Conservation (phyloP, 2,329 filamentous ascomycete genomes). For the Fonsecaea pugnacius region DNA sequence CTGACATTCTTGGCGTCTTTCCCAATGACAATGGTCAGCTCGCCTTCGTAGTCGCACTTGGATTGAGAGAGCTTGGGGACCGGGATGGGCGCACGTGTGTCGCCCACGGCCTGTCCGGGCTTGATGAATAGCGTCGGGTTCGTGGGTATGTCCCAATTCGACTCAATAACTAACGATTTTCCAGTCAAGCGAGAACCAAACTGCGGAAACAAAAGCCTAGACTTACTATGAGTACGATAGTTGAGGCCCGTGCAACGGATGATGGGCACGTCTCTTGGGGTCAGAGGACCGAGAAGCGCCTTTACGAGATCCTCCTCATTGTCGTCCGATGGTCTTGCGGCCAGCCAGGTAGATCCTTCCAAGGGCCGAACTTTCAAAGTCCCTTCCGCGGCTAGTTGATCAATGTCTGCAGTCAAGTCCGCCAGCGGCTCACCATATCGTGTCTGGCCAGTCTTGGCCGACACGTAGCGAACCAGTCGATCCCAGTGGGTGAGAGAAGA, state of each 20-base stretch:
- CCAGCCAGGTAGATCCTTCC: not conserved
- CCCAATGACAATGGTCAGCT: conserved; percentile 16
- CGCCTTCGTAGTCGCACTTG: conserved; percentile 35
- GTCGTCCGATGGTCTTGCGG: not conserved
- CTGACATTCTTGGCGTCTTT: conserved; percentile 14
- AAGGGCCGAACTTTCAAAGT: not conserved
- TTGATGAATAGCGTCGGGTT: conserved; percentile 46
- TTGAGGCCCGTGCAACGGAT: conserved; percentile 56
- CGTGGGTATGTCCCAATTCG: conserved; percentile 33
- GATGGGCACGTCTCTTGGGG: conserved; percentile 56
- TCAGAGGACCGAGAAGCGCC: conserved; percentile 1
- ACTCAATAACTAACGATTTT: not conserved
- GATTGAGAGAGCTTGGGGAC: conserved; percentile 42
- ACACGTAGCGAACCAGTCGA: conserved; percentile 2
- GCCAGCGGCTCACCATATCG: conserved; percentile 4
- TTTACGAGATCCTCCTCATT: not conserved
- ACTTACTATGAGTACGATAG: conserved; percentile 51
- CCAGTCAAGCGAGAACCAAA: not conserved
- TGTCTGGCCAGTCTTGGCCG: not conserved
- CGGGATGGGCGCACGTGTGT: conserved; percentile 38
- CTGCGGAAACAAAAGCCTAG: not conserved
- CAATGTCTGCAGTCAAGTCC: not conserved
- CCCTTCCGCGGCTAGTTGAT: not conserved
- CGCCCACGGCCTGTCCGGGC: conserved; percentile 42
- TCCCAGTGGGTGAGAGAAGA: not conserved